phyloP scores from a whole-genome alignment of 2,329 filamentous ascomycete genomes.

The Rhynchosporium secalis region DNA sequence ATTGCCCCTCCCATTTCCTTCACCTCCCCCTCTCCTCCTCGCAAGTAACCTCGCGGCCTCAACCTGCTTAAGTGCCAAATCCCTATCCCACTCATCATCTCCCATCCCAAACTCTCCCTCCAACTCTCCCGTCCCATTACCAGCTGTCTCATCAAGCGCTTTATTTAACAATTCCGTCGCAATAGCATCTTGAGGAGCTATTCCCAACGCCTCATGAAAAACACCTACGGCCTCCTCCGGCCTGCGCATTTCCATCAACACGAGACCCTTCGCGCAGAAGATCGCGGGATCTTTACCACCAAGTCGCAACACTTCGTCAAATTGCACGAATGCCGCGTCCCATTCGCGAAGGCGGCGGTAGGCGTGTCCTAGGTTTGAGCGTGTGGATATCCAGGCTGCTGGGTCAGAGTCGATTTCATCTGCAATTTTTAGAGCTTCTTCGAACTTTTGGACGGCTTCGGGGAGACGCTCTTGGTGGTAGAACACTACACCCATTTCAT shows the following conservation, averaged over 20 bases:
- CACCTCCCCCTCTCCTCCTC: slow-evolving; percentile 28
- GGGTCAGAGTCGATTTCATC: slow-evolving; percentile 80
- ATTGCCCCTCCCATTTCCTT: slow-evolving; percentile 34
- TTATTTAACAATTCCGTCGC: slow-evolving; percentile 76
- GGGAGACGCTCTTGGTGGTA: slow-evolving; percentile 84
- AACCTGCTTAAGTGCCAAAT: slow-evolving; percentile 49
- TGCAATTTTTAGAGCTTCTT: slow-evolving; percentile 73
- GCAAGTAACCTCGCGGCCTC: slow-evolving; percentile 43
- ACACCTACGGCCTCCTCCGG: slow-evolving; percentile 77
- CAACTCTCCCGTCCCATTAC: slow-evolving; percentile 40
- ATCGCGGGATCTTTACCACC: slow-evolving; percentile 77
- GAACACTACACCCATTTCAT: slow-evolving; percentile 94
- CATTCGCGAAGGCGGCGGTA: slow-evolving; percentile 71
- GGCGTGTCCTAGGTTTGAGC: slow-evolving; percentile 88
- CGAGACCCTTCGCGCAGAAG: slow-evolving; percentile 80
- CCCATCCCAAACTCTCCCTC: slow-evolving; percentile 39
- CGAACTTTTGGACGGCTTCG: slow-evolving; percentile 76
- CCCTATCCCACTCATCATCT: slow-evolving; percentile 56
- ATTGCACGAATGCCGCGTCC: slow-evolving; percentile 73
- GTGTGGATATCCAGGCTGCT: slow-evolving; percentile 77
- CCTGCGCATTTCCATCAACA: slow-evolving; percentile 74
- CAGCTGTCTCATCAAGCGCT: slow-evolving; percentile 63
- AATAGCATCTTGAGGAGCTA: slow-evolving; percentile 77
- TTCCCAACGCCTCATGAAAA: slow-evolving; percentile 80
- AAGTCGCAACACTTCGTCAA: slow-evolving; percentile 82